Conservation (phyloP, 768 basidiomycete species). For the Paxillus rubicundulus region DNA sequence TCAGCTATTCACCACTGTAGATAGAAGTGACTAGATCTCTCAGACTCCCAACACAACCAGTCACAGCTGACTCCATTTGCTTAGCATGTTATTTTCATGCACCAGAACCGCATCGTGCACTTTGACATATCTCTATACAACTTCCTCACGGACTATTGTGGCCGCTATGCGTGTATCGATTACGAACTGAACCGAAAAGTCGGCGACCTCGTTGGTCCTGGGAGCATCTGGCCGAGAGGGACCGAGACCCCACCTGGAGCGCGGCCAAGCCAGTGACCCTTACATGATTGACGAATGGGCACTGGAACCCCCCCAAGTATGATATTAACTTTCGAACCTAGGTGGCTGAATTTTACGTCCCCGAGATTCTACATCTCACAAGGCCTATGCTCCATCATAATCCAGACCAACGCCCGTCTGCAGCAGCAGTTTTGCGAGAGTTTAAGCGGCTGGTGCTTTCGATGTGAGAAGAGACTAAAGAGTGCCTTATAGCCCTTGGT, state of each 20-base stretch:
- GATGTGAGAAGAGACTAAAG: conserved; percentile 40
- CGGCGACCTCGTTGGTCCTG: conserved; percentile 35
- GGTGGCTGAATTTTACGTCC: conserved; percentile 56
- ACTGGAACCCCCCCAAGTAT: conserved; percentile 34
- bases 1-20: conserved; percentile 60
- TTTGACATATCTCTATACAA: conserved; percentile 72
- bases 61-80: conserved; percentile 4
- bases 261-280: conserved; percentile 48
- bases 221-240: conserved; percentile 45
- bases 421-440: conserved; percentile 44
- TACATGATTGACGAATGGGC: conserved; percentile 79
- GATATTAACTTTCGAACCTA: conserved; percentile 25
- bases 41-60: not conserved
- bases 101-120: conserved; percentile 61
- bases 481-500: conserved; percentile 26
- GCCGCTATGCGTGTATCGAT: conserved; percentile 71
- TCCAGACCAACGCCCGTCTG: conserved; percentile 52
- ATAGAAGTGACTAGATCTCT: conserved; percentile 49
- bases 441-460: conserved; percentile 50
- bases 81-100: conserved; percentile 72
- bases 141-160: conserved; percentile 61
- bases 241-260: conserved; percentile 68
- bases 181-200: conserved; percentile 65
- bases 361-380: conserved; percentile 56
- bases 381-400: conserved; percentile 57